Percentiles rank a stretch among this genome's conserved stretches.
These are phyloP conservation scores for Agaricales sp. DNA, from an alignment of 1,284 basidiomycete genomes.

Conservation along the genomic window DNA sequence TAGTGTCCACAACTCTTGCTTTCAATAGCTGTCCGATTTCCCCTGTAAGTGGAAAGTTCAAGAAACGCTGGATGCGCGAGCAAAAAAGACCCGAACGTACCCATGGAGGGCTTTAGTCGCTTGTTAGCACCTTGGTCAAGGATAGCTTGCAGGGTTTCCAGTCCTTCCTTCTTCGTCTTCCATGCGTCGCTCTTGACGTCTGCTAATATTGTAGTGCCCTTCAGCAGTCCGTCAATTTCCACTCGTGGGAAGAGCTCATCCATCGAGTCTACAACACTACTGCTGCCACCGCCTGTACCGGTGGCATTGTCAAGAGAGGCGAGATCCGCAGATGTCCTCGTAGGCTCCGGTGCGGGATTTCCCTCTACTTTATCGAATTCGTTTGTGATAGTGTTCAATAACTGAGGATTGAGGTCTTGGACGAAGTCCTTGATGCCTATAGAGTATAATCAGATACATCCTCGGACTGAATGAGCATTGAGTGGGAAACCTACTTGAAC, in stretches of 20 bases:
- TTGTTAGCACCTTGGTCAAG: constrained; percentile 89
- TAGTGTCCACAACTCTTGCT: constrained; percentile 83
- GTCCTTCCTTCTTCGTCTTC: constrained; percentile 95
- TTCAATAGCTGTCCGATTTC: constrained; percentile 89
- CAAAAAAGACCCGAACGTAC: constrained; percentile 30
- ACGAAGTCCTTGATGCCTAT: constrained; percentile 85
- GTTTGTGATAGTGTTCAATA: constrained; percentile 81
- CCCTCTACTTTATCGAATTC: constrained; percentile 96
- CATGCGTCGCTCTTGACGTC: constrained; percentile 89
- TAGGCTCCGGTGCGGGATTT: constrained; percentile 72
- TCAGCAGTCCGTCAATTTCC: constrained; percentile 83
- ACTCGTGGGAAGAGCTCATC: constrained; percentile 95
- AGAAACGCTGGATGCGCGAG: not conserved
- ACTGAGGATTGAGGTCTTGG: constrained; percentile 90
- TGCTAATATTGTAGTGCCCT: constrained; percentile 73
- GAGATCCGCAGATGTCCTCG: constrained; percentile 67
- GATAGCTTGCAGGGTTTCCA: constrained; percentile 78
- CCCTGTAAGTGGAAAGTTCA: constrained; percentile 33
- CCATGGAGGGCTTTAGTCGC: constrained; percentile 85
- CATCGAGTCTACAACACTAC: constrained; percentile 50
- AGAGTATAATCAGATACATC: constrained; percentile 2
- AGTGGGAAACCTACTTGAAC: constrained; percentile 54
- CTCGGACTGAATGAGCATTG: not conserved
- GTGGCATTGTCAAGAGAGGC: constrained; percentile 34
- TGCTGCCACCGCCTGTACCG: constrained; percentile 21